Percentiles rank a stretch among this genome's conserved stretches.
phyloP scores from a whole-genome alignment of 148 eudicot species.

The Diospyros lotus region DNA sequence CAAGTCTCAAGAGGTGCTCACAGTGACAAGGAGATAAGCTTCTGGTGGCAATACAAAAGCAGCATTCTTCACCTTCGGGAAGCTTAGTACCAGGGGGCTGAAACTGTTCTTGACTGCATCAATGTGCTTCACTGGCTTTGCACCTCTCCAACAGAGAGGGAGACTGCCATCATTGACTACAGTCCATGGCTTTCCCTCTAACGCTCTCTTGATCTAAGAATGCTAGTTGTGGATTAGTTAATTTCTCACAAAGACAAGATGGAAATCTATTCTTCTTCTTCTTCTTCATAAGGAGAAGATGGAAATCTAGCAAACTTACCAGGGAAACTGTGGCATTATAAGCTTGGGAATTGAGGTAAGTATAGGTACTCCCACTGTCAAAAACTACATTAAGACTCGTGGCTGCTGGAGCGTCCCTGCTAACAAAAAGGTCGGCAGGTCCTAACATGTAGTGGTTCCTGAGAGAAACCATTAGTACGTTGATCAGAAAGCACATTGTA shows the following conservation, averaged over 20 bases:
- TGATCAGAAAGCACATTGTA: neutral
- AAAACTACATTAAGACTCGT: slow-evolving; percentile 12
- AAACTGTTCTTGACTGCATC: slow-evolving; percentile 16
- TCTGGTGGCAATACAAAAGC: slow-evolving; percentile 12
- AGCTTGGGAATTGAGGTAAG: slow-evolving; percentile 20
- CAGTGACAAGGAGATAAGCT: slow-evolving; percentile 19
- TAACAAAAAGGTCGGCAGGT: slow-evolving; percentile 13
- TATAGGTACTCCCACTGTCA: slow-evolving; percentile 29
- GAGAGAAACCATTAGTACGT: slow-evolving; percentile 3
- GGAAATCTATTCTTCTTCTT: neutral
- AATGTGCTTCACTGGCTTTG: slow-evolving; percentile 7
- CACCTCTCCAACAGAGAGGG: slow-evolving; percentile 22
- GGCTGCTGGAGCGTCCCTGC: slow-evolving; percentile 5
- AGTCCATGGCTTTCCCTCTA: slow-evolving; percentile 11
- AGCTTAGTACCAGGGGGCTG: slow-evolving; percentile 18
- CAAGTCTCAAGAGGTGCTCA: slow-evolving; percentile 8
- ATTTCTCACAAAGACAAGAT: neutral
- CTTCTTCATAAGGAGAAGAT: no score
- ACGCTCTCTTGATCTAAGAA: slow-evolving; percentile 14
- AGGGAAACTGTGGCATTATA: slow-evolving; percentile 16
- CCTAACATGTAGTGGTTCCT: slow-evolving; percentile 20
- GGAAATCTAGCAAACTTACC: slow-evolving; percentile 1
- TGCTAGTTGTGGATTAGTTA: neutral
- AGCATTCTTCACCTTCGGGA: slow-evolving; percentile 9
- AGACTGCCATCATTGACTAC: slow-evolving; percentile 13